Percentiles rank a stretch among this genome's conserved stretches.
Evolutionary conservation across 2,329 filamentous ascomycete genomes (phyloP).

Genomic region (Aspergillus transmontanensis): DNA sequence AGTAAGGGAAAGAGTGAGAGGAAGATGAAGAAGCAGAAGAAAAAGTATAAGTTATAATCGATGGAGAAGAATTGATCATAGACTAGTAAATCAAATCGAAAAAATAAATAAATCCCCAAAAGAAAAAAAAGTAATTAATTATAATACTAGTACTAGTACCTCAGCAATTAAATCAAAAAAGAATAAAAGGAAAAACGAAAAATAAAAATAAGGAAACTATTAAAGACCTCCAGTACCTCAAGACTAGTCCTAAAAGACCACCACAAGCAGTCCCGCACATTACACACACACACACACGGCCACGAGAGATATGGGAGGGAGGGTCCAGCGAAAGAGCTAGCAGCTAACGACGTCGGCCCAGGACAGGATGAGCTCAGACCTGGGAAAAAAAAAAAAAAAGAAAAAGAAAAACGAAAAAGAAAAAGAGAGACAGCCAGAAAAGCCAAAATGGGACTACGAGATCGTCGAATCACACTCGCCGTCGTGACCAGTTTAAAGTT

Average conservation of each 20-base stretch:
- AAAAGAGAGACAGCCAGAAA: conserved; percentile 15
- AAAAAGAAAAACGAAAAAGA: conserved; percentile 12
- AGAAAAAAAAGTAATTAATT: not conserved
- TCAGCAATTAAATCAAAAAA: conserved; percentile 8
- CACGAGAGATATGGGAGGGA: conserved; percentile 19
- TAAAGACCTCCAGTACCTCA: conserved; percentile 9
- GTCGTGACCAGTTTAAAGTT: conserved; percentile 27
- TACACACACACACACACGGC: conserved; percentile 5
- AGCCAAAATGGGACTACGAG: conserved; percentile 19
- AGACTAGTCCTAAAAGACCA: conserved; percentile 20
- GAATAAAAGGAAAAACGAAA: conserved; percentile 14
- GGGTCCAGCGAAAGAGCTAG: conserved; percentile 20
- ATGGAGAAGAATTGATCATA: conserved; percentile 2
- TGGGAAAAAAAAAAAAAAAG: conserved; percentile 19
- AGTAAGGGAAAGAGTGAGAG: conserved; percentile 11
- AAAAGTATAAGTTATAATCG: conserved; percentile 5
- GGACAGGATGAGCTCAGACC: conserved; percentile 24
- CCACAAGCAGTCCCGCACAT: conserved; percentile 27
- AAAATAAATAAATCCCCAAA: conserved; percentile 4
- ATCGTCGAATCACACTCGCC: conserved; percentile 24
- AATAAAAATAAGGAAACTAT: conserved; percentile 12
- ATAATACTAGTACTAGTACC: not conserved
- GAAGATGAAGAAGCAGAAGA: conserved; percentile 7
- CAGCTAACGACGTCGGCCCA: conserved; percentile 18
- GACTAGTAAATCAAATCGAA: not conserved